Base-by-base conservation (phyloP, 805 yeast species). In the Teunomyces atbi region DNA sequence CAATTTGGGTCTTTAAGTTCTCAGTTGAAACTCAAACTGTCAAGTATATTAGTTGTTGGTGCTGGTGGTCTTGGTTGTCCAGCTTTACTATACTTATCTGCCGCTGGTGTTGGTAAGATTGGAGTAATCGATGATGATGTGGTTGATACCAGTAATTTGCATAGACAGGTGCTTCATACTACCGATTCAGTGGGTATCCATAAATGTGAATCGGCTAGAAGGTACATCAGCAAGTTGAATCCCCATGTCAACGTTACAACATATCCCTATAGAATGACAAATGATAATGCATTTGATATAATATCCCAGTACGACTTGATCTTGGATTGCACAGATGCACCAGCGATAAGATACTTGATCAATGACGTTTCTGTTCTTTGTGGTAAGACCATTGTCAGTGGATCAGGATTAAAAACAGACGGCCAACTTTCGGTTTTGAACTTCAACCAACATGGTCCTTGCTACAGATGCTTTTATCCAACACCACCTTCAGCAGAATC, bases 61-160 rank as follows among this genome's bases (percentile, higher is more conserved):
- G 97, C 97, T 0, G 99, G 99, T 8, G 99, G 99, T 0, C 72
- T 94, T 5, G 98, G 99, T 0, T 85, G 95, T 54, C 97, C 99
- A 0, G 95, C 95, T 0, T 64, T 92, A 41, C 73, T 87, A 36
- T 94, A 94, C 59, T 66, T 94, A 2, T 83, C 84, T 0, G 97
- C 95, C 0, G 86, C 96, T 0, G 99, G 99, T 4, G 69, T 92
- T 3, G 98, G 96, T 1, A 63, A 68, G 2, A 73, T 94, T 18
- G 97, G 97, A 3, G 86, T 94, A 12, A 84, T 90, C 1, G 99
- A 94, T 65, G 79, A 82, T 57, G 99, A 94, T 63, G 61, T 63
- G 0, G 97, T 94, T 0, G 97, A 92, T 54, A 64, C 68, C 0
- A 87, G 96, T 6, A 94, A 94, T 61, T 67, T 94, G 45, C 98